Evolutionary conservation across 2,329 filamentous ascomycete species (phyloP).

Genomic region (Ascochyta koolunga): DNA sequence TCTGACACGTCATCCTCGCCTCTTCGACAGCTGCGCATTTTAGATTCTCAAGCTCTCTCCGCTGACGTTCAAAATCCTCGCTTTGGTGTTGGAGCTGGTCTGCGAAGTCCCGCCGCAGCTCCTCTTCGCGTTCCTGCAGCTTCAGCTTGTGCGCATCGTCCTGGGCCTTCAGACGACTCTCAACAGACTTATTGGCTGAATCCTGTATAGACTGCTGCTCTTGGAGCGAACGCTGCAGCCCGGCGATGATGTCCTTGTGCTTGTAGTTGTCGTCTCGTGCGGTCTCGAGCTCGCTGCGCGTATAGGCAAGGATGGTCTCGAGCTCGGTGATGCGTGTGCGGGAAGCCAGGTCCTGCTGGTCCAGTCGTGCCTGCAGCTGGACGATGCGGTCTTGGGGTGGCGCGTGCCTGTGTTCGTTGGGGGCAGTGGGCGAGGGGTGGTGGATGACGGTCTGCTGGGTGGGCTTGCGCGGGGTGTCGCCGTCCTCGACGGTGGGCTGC

Average conservation of each 20-base stretch:
- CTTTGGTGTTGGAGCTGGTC: constrained; percentile 35
- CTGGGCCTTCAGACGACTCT: constrained; percentile 24
- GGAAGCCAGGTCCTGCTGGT: constrained; percentile 37
- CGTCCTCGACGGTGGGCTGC: constrained; percentile 46
- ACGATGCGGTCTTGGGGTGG: constrained; percentile 21
- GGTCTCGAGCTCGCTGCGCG: constrained; percentile 40
- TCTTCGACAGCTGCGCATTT: constrained; percentile 24
- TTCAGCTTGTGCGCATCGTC: constrained; percentile 29
- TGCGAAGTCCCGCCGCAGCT: constrained; percentile 20
- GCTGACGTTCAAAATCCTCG: constrained; percentile 30
- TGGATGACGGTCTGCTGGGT: constrained; percentile 45
- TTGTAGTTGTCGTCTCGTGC: constrained; percentile 38
- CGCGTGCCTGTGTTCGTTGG: neutral
- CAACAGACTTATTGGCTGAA: constrained; percentile 6
- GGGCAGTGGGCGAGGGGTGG: constrained; percentile 26
- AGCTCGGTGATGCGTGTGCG: constrained; percentile 43
- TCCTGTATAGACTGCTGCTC: constrained; percentile 20
- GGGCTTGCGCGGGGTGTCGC: constrained; percentile 45
- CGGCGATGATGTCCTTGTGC: constrained; percentile 32
- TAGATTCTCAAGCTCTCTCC: constrained; percentile 23
- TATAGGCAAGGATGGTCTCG: constrained; percentile 43
- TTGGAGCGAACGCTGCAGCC: constrained; percentile 25
- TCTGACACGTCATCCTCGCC: constrained; percentile 11
- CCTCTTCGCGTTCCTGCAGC: constrained; percentile 37
- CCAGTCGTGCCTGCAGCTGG: constrained; percentile 33